Base-by-base conservation (phyloP, 2,329 filamentous ascomycete species). In the Fusarium sp. region DNA sequence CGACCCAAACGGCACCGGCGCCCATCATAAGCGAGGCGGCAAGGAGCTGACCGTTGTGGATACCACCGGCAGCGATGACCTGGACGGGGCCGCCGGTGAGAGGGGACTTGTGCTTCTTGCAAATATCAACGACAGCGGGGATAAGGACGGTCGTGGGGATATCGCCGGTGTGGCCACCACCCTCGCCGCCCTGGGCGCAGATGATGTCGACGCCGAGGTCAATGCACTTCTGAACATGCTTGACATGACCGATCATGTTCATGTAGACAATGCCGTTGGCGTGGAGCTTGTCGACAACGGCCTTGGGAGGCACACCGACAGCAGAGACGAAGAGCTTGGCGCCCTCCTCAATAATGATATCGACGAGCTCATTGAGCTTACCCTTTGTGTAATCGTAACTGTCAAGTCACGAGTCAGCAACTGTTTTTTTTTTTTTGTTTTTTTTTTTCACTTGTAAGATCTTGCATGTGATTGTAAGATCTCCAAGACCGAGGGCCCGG, bases 201-300 rank as follows among this genome's bases (percentile, higher is more conserved):
- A 99, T 98, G 76, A 99, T 92, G 82, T 99, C 96, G 74, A 91
- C 93, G 71, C 94, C 96, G 62, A 94, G 88, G 51, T 95, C 94
- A 67, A 99, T 87, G 82, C 94, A 97, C 88, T 98, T 99, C 83
- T 94, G 88, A 69, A 97, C 95, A 84, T 99, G 96, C 90, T 99
- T 99, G 78, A 96, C 95, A 87, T 99, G 96, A 73, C 96, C 96
- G 80, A 99, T 94, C 96, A 99, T 99, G 91, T 99, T 99, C 96
- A 98, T 98, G 88, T 97, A 97, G 73, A 97, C 87, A 73, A 99
- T 88, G 73, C 94, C 94, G 76, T 89, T 84, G 78, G 89, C 88
- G 88, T 99, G 96, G 46, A 99, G 90, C 79, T 89, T 92, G 72
- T 98, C 94, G 76, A 99, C 94, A 62, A 98, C 91, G 73, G 88